Conservation (phyloP, 108 stramenopile species). For the Pseudonitzschia multistriata region DNA sequence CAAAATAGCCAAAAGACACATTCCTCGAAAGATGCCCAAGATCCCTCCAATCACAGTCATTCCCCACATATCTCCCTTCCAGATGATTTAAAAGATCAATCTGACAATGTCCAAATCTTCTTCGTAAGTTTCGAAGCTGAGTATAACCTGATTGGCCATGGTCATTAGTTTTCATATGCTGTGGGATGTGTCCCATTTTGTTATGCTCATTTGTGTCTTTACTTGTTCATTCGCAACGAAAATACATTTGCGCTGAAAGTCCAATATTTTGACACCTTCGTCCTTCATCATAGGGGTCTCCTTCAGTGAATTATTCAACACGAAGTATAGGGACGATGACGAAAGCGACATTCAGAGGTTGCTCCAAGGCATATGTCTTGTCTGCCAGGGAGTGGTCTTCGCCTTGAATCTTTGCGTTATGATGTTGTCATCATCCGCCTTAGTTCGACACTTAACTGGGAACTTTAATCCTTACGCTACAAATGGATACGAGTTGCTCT, state of each 20-base stretch:
- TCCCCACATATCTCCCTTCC: not conserved
- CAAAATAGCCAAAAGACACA: no score
- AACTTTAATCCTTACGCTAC: constrained; percentile 4
- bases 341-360: not conserved
- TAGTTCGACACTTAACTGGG: constrained; percentile 1
- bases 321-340: not conserved
- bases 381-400: constrained; percentile 9
- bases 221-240: not conserved
- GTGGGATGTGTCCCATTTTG: not conserved
- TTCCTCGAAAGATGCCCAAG: no score
- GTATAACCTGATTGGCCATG: not conserved
- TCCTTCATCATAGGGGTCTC: not conserved
- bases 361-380: not conserved
- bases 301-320: constrained; percentile 4
- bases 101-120: not conserved
- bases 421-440: not conserved
- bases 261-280: not conserved
- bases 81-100: not conserved
- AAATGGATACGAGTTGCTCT: constrained; percentile 11
- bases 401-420: not conserved
- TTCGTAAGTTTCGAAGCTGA: not conserved
- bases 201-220: not conserved
- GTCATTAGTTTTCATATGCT: not conserved
- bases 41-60: not conserved
- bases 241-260: not conserved